Evolutionary conservation across 139 green algal species (phyloP), one percentile per base, ranked within the genome.

Genomic region (Coelastrella sp.): DNA sequence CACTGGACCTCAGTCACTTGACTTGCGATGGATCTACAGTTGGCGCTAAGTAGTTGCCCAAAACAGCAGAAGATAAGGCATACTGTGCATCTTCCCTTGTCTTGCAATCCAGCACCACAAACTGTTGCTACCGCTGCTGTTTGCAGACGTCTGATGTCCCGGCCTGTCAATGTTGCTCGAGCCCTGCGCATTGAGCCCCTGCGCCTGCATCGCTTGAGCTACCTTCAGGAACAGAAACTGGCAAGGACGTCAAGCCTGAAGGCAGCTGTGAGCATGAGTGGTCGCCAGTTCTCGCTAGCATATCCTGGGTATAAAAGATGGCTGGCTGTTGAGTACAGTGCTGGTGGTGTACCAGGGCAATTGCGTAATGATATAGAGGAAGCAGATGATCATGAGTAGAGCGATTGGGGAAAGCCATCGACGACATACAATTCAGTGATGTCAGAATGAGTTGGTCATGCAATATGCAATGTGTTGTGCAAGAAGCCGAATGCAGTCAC

Each of bases 121-220:
- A 57, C 45, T 43, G 23, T 69, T 69, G n/a, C 9, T 69, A 1
- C 27, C 0, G 40, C 35, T 32, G 66, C 35, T 2, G 48, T 57
- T 13, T 43, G 75, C 77, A 84, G 77, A 38, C 60, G 45, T 13
- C 60, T 84, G 35, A 74, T 84, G 77, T 43, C 60, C 5, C 21
- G n/a, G 37, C 77, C 77, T 4, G 77, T 74, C 77, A 84, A 84
- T 19, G 77, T 84, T 11, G 77, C 77, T 8, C 59, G 77, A 13
- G 59, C 60, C 8, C 59, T 84, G 41, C 60, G 77, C 27, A 73
- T 84, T 30, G 77, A 84, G 38, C 59, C 59, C 11, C 27, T 73
- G 77, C 59, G 77, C 4, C 41, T 75, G 38, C 51, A 50, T 59
- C 77, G 77, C 38, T 60, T 84, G 8, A 23, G 30, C 2, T 84